These are phyloP conservation scores for Hyaloscypha finlandica DNA, from an alignment of 495 filamentous ascomycete species.

Conservation along the genomic window DNA sequence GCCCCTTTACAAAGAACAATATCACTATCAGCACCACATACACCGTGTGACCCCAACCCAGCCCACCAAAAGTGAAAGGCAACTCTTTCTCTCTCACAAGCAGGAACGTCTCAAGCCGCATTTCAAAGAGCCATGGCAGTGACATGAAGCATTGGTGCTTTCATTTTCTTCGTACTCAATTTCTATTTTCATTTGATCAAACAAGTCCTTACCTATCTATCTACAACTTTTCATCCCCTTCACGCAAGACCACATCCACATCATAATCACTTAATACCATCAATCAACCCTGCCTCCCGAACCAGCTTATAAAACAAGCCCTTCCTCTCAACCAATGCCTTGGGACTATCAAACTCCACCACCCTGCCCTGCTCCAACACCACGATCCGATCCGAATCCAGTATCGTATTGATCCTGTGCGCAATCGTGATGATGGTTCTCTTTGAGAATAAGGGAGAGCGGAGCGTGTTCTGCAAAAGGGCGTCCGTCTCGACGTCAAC, in stretches of 20 bases:
- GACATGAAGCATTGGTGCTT: too few species aligned
- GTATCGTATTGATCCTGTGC: conserved; percentile 95
- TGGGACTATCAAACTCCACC: conserved; percentile 72
- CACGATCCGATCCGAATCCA: conserved; percentile 88
- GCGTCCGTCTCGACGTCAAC: conserved; percentile 96
- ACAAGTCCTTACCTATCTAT: background rate
- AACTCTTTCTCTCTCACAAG: too few species aligned
- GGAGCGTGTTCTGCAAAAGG: conserved; percentile 69
- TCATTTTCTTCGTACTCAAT: too few species aligned
- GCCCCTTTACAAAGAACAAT: too few species aligned
- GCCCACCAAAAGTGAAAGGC: too few species aligned
- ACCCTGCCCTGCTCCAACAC: conserved; percentile 80
- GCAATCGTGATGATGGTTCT: conserved; percentile 98
- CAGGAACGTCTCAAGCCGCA: too few species aligned
- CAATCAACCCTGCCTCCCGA: conserved; percentile 34
- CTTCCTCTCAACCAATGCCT: conserved; percentile 60
- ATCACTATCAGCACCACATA: too few species aligned
- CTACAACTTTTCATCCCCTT: background rate
- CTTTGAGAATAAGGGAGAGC: conserved; percentile 71
- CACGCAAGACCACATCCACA: background rate
- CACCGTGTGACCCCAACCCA: too few species aligned
- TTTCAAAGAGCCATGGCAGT: too few species aligned
- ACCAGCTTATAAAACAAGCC: conserved; percentile 36
- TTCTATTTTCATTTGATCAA: too few species aligned
- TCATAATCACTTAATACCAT: conserved; percentile 10